A percentile compares a stretch with the other conserved stretches of the same genome.
These are phyloP conservation scores for Lasiosphaeria miniovina DNA, from an alignment of 495 filamentous ascomycete genomes.

Conservation along the genomic window DNA sequence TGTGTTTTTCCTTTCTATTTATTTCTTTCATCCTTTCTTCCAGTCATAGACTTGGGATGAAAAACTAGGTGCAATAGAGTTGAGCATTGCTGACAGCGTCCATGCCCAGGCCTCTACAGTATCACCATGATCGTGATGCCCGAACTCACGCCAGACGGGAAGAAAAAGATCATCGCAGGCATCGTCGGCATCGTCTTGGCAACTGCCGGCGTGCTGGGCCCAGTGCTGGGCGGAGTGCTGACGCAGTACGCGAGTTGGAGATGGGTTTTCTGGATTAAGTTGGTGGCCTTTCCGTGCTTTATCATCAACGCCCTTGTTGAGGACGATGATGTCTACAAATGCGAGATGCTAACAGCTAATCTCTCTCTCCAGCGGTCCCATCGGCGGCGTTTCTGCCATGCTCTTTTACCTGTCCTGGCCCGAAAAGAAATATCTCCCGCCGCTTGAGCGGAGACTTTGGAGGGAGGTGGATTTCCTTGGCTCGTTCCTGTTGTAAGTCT, in stretches of 20 bases:
- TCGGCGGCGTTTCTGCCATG: slow-evolving; percentile 47
- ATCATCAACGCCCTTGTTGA: neutral
- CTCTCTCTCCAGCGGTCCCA: slow-evolving; percentile 38
- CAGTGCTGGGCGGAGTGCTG: slow-evolving; percentile 62
- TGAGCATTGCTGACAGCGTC: too few relatives aligned
- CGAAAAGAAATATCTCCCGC: slow-evolving; percentile 31
- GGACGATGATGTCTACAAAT: neutral
- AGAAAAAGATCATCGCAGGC: slow-evolving; percentile 34
- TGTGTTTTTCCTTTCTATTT: too few relatives aligned
- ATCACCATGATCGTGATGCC: slow-evolving; percentile 52
- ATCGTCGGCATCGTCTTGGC: slow-evolving; percentile 32
- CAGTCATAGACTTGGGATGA: too few relatives aligned
- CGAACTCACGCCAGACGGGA: slow-evolving; percentile 43
- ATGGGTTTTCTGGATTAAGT: slow-evolving; percentile 71
- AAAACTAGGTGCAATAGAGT: too few relatives aligned
- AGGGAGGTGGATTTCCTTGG: slow-evolving; percentile 54
- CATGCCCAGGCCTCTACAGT: slow-evolving; percentile 31
- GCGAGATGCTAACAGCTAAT: slow-evolving; percentile 18
- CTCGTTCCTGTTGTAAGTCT: slow-evolving; percentile 44
- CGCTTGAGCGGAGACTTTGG: slow-evolving; percentile 35
- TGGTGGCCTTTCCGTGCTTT: slow-evolving; percentile 8
- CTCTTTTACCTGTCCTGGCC: slow-evolving; percentile 50
- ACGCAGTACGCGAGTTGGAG: slow-evolving; percentile 60
- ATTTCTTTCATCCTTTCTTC: slow-evolving; percentile 1
- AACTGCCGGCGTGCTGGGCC: slow-evolving; percentile 47